Evolutionary conservation across 306 rosid species (phyloP), one percentile per base, ranked within the genome.

Genomic region (Trichosanthes truncata): DNA sequence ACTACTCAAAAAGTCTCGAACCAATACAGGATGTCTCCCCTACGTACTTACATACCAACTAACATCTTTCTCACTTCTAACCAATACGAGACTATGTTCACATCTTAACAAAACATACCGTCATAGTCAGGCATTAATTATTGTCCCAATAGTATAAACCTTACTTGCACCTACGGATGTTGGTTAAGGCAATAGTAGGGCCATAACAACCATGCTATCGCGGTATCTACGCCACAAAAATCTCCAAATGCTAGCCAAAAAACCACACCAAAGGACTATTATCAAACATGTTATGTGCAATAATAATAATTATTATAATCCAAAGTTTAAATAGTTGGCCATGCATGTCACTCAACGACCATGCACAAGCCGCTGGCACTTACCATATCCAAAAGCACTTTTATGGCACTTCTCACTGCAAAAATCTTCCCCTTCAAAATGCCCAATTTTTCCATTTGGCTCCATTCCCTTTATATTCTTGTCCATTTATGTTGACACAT

Each of bases 341-440:
- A 74, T 74, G 79, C 79, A 76, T 76, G 79, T 55, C 52, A 56
- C 67, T 56, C 23, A 76, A 36, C 79, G 15, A 76, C 67, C 79
- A 36, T 36, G 79, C 79, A 76, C 38, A 17, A 53, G 33, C 35
- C 52, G n/a, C 52, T 76, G 79, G 14, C n/a, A 36, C 36, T 5
- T 4, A 12, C 52, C 49, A 10, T 43, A 35, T 36, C 33, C 79
- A 49, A 52, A 72, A 45, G 57, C 77, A 72, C 7, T 72, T 72
- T 72, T 29, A n/a, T 43, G 18, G 56, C 56, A 14, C 36, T 45
- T 69, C 33, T 29, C 23, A 29, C 38, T 8, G 21, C 33, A 6
- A 13, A n/a, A n/a, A 43, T 43, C 48, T 10, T 0, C 25, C 25
- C 31, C 40, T 36, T 36, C 40, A 36, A 36, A 36, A 36, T 5